Evolutionary conservation across 2,329 filamentous ascomycete genomes (phyloP), one percentile per base, ranked within the genome.

Genomic region (Capronia epimyces): DNA sequence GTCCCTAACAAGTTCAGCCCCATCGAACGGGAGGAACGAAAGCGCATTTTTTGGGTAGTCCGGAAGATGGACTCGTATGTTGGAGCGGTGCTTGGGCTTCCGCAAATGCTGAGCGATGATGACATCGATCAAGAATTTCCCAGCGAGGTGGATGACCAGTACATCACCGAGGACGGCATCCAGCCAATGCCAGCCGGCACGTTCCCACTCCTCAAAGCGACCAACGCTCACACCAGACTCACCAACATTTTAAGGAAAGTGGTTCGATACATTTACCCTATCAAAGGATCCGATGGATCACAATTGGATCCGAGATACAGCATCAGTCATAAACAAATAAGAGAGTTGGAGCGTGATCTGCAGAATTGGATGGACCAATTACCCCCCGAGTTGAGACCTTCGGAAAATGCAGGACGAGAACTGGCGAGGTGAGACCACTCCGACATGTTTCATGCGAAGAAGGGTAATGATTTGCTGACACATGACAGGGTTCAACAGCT

Each of bases 371-470:
- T 82, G 68, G 78, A 81, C 46, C 71, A 75, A 51, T 66, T 98
- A 21, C 91, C 90, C 0, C 75, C 82, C 59, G 80, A 82, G 47
- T 82, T 95, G 69, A 84, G 86, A 54, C 89, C 89, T 1, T 89
- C 87, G 55, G 79, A 83, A 0, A 88, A 93, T 44, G 86, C 84
- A 0, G 77, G 84, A 1, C 79, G 83, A 27, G 83, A 90, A 62
- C 79, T 90, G 20, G 79, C 89, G 60, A 79, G 88, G 87, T 88
- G 77, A 72, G 79, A 22, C 2, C 13, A 16, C 1, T 8, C 12
- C n/a, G 66, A 72, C 3, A 71, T 74, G 57, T 20, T 20, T 8
- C 36, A 7, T 18, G 20, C 8, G 36, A 20, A 39, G 13, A 5
- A 39, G 5, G 16, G 7, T 20, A 21, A 15, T 12, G n/a, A 15